Conservation (phyloP, 2,329 filamentous ascomycete species). For the Aplosporella prunicola region DNA sequence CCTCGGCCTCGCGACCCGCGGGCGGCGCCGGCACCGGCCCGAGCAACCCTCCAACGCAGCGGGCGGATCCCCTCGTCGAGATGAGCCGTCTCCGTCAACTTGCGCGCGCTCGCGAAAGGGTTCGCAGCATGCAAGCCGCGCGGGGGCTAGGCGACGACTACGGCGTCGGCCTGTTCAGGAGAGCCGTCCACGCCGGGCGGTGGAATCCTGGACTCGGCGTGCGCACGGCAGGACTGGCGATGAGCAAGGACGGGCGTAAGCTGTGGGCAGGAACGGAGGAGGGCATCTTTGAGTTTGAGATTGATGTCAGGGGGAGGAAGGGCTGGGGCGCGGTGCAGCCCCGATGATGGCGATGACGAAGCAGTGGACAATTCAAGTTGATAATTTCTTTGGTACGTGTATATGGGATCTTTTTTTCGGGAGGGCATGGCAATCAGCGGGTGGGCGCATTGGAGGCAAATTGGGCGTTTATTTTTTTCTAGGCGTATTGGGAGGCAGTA, state of each 20-base stretch:
- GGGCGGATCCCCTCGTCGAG: slow-evolving; percentile 21
- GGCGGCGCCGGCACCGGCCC: not conserved
- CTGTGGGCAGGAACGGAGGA: slow-evolving; percentile 49
- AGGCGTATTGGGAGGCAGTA: too few species aligned
- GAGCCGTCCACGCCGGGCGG: slow-evolving; percentile 3
- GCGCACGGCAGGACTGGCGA: slow-evolving; percentile 39
- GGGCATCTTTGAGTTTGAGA: slow-evolving; percentile 64
- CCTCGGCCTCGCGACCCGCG: not conserved
- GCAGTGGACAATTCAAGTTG: too few species aligned
- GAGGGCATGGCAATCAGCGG: too few species aligned
- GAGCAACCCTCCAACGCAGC: slow-evolving; percentile 3
- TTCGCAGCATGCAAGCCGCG: slow-evolving; percentile 20
- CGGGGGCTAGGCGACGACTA: slow-evolving; percentile 6
- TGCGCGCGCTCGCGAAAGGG: slow-evolving; percentile 27
- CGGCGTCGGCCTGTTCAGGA: slow-evolving; percentile 5
- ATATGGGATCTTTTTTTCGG: too few species aligned
- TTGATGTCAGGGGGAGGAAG: slow-evolving; percentile 55
- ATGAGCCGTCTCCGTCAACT: slow-evolving; percentile 27
- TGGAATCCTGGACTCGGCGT: slow-evolving; percentile 26
- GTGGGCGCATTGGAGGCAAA: too few species aligned
- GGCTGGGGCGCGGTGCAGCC: slow-evolving; percentile 32
- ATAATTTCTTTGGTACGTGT: too few species aligned
- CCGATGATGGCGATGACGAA: slow-evolving; percentile 18
- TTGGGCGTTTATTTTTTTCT: too few species aligned
- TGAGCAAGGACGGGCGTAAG: slow-evolving; percentile 38